Evolutionary conservation across 805 yeast genomes (phyloP).

Genomic region (Wickerhamiella azymoides): DNA sequence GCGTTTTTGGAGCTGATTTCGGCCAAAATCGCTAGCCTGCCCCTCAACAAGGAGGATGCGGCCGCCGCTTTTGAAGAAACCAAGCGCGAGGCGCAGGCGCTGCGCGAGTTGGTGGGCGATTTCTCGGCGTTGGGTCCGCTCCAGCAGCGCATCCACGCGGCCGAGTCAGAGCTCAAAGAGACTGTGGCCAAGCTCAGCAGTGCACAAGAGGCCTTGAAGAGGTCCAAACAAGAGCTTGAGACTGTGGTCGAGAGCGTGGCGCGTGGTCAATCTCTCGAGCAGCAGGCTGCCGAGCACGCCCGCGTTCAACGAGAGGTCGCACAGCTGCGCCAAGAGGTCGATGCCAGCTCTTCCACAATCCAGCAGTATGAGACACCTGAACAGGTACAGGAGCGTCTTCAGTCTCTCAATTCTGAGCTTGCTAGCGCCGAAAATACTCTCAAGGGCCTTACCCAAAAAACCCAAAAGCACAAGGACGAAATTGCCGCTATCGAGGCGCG

Average conservation of each 20-base stretch:
- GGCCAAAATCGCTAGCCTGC: conserved; percentile 24
- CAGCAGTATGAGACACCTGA: conserved; percentile 5
- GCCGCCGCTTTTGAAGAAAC: conserved; percentile 22
- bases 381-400: conserved; percentile 14
- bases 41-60: conserved; percentile 25
- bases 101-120: conserved; percentile 8
- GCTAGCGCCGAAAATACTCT: conserved; percentile 6
- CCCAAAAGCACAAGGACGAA: neutral
- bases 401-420: conserved; percentile 1
- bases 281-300: neutral
- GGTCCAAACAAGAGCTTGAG: neutral
- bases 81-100: conserved; percentile 8
- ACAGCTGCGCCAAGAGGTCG: conserved; percentile 2
- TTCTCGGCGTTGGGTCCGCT: conserved; percentile 3
- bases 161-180: neutral
- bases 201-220: neutral
- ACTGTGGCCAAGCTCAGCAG: neutral
- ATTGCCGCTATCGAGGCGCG: neutral
- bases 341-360: neutral
- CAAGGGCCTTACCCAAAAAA: neutral
- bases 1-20: conserved; percentile 18
- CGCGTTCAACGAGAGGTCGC: neutral
- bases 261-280: neutral
- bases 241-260: neutral
- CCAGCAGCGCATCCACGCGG: neutral